phyloP scores from a whole-genome alignment of 441 rosid species.

The Populus hybrid region DNA sequence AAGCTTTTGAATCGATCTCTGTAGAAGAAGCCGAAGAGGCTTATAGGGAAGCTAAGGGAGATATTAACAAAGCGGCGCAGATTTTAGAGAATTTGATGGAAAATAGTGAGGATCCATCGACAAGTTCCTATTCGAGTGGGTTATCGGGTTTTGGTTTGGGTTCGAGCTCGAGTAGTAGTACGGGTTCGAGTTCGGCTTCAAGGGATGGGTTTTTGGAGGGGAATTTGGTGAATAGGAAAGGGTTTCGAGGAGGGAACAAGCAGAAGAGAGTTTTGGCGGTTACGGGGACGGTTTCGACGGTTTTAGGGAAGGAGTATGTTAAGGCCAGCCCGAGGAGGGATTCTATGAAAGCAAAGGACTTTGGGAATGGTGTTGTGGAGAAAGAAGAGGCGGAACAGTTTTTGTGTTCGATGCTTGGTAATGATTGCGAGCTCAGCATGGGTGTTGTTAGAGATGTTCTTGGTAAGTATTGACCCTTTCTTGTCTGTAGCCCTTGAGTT shows the following conservation, averaged over 20 bases:
- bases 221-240: slow-evolving; percentile 21
- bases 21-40: slow-evolving; percentile 47
- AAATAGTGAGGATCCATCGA: slow-evolving; percentile 37
- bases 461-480: slow-evolving; percentile 42
- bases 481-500: background rate
- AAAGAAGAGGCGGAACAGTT: slow-evolving; percentile 71
- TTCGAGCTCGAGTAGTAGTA: slow-evolving; percentile 22
- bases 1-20: slow-evolving; percentile 49
- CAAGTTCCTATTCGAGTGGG: slow-evolving; percentile 43
- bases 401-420: slow-evolving; percentile 72
- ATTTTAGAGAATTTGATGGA: slow-evolving; percentile 33
- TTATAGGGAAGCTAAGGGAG: slow-evolving; percentile 41
- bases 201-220: slow-evolving; percentile 36
- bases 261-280: slow-evolving; percentile 63
- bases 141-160: slow-evolving; percentile 32
- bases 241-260: slow-evolving; percentile 32
- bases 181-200: slow-evolving; percentile 31
- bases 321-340: slow-evolving; percentile 39
- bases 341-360: slow-evolving; percentile 21
- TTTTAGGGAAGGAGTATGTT: slow-evolving; percentile 73
- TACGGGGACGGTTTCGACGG: slow-evolving; percentile 75
- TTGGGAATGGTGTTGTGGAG: slow-evolving; percentile 19
- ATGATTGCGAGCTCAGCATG: slow-evolving; percentile 62
- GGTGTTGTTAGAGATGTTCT: slow-evolving; percentile 82
- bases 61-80: slow-evolving; percentile 45